Base-by-base conservation (phyloP, 345 rosid species). In the Salix exigua region DNA sequence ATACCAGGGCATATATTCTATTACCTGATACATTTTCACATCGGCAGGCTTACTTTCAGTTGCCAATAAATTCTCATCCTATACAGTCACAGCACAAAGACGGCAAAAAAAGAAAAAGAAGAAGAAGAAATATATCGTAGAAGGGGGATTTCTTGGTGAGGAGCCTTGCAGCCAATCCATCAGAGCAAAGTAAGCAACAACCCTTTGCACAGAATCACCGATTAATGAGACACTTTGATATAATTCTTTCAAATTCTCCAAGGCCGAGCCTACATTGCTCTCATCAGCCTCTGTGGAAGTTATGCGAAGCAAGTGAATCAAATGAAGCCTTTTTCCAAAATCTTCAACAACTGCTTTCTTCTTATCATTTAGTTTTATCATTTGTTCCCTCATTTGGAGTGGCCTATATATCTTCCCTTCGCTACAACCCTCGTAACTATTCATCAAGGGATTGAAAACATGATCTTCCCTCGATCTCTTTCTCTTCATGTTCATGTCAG, bases 161-260 rank as follows among this genome's bases (percentile, higher is more conserved):
- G 11, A 89, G 31, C 77, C 87, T 82, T 0, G 90, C 91, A 1
- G 89, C 75, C 18, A 91, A 69, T 48, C 91, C 94, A 11, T 89
- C 92, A 0, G 87, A 28, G 30, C 80, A 18, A 89, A 91, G 19
- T 89, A 83, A 50, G 91, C 94, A 13, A 89, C 89, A 0, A 89
- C 91, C 42, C 94, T 55, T 50, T 86, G 90, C 28, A 91, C 92
- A 0, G 92, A 89, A 61, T 91, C 91, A 1, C 94, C 94, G 4
- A 78, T 76, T 62, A 88, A 72, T 4, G 86, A 88, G 12, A 85
- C 89, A 23, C 38, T 82, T 46, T 73, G 84, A 64, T 88, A 91
- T 2, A 91, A 78, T 50, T 89, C 83, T 3, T 70, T 73, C 7
- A 89, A 88, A 66, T 79, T 85, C 12, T 85, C 79, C 11, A 85